Evolutionary conservation across 306 rosid genomes (phyloP).

Genomic region (Fragaria vesca): DNA sequence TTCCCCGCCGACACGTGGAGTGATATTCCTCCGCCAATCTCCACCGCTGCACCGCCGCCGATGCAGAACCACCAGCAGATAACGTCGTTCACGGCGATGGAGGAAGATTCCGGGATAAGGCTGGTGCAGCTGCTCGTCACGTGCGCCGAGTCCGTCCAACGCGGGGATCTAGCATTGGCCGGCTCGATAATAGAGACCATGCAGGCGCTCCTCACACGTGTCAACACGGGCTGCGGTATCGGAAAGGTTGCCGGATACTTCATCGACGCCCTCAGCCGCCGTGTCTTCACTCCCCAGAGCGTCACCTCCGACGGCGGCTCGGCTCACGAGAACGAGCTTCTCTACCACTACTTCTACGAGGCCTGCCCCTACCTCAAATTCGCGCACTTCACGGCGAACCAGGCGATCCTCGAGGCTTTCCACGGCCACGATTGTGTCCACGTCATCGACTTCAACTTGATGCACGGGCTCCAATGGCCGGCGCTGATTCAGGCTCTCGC

Average conservation of each 20-base stretch:
- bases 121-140: constrained; percentile 77
- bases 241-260: constrained; percentile 88
- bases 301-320: constrained; percentile 17
- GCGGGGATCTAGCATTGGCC: constrained; percentile 63
- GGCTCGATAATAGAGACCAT: constrained; percentile 74
- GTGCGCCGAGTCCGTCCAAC: constrained; percentile 80
- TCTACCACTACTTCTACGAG: constrained; percentile 81
- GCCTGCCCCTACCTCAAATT: constrained; percentile 86
- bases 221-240: constrained; percentile 69
- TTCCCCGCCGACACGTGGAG: constrained; percentile 19
- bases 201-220: constrained; percentile 53
- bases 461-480: constrained; percentile 96
- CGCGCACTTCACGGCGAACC: constrained; percentile 94
- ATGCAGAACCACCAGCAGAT: constrained; percentile 36
- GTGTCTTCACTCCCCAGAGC: constrained; percentile 42
- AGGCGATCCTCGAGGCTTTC: constrained; percentile 81
- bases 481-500: constrained; percentile 85
- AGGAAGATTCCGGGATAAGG: constrained; percentile 82
- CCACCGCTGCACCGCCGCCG: neutral
- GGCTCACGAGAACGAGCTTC: constrained; percentile 51
- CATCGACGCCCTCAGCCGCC: constrained; percentile 77
- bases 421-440: constrained; percentile 84
- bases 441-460: constrained; percentile 85
- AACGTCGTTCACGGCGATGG: constrained; percentile 45
- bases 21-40: neutral